phyloP scores from a whole-genome alignment of 2,329 filamentous ascomycete genomes.

The Falciphora oryzae region DNA sequence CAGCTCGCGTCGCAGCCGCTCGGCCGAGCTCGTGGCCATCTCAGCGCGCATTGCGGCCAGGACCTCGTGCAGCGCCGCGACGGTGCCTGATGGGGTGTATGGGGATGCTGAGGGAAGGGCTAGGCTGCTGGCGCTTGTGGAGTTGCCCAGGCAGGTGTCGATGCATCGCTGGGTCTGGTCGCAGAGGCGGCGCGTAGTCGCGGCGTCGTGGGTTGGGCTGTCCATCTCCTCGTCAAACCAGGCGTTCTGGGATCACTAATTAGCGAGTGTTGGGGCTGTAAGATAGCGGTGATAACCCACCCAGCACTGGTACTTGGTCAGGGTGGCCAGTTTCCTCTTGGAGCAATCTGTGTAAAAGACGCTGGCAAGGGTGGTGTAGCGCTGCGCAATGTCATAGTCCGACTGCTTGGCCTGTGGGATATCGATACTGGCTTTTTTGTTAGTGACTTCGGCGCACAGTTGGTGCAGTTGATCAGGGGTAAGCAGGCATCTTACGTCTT shows the following conservation, averaged over 20 bases:
- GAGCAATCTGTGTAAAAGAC: neutral
- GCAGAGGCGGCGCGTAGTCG: neutral
- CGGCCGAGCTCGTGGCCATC: neutral
- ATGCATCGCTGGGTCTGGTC: neutral
- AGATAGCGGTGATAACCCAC: neutral
- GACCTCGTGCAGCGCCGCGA: neutral
- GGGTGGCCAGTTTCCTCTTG: neutral
- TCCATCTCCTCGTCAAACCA: slow-evolving; percentile 2
- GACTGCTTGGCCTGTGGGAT: neutral
- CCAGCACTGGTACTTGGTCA: slow-evolving; percentile 4
- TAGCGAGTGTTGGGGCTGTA: neutral
- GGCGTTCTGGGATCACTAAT: neutral
- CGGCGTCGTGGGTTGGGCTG: neutral
- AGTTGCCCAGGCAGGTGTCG: neutral
- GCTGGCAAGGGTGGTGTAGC: neutral
- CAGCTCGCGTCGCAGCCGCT: slow-evolving; percentile 5
- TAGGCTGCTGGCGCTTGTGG: neutral
- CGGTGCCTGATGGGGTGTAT: neutral
- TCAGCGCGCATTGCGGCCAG: neutral
- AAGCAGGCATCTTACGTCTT: neutral
- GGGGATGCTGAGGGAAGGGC: neutral
- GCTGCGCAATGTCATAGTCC: neutral
- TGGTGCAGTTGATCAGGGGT: neutral
- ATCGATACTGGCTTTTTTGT: neutral
- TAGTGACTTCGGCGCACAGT: neutral